Conservation (phyloP, 208 protist genomes). For the Trichomonas tenax region DNA sequence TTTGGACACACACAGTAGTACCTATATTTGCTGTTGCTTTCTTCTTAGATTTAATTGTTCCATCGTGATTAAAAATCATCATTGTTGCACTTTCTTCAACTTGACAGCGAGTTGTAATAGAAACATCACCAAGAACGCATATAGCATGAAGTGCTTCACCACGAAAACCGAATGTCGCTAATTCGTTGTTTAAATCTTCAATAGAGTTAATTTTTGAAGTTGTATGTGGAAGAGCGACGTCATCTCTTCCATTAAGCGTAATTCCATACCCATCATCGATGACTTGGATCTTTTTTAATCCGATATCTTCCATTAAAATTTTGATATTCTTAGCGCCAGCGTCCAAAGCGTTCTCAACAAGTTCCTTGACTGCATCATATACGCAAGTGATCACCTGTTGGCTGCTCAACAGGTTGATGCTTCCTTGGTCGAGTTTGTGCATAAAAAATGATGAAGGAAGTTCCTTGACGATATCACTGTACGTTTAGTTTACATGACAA, state of each 20-base stretch:
- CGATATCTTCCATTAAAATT: constrained; percentile 28
- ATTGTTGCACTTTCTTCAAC: not conserved
- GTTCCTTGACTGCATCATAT: constrained; percentile 53
- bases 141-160: constrained; percentile 82
- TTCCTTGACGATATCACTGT: too few relatives aligned
- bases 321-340: constrained; percentile 48
- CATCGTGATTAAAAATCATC: not conserved
- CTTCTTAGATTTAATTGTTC: not conserved
- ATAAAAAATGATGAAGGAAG: too few relatives aligned
- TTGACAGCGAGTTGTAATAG: not conserved
- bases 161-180: constrained; percentile 75
- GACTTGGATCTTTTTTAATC: not conserved
- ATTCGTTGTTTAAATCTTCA: constrained; percentile 47
- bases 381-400: constrained; percentile 53
- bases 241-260: not conserved
- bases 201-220: constrained; percentile 57
- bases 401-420: not conserved
- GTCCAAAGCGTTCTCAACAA: constrained; percentile 59
- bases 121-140: not conserved
- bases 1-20: not conserved
- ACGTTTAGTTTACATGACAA: too few relatives aligned
- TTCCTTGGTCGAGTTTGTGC: not conserved
- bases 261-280: not conserved
- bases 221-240: constrained; percentile 25
- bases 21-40: not conserved